These are phyloP conservation scores for Aspergillus intermedius DNA, from an alignment of 2,329 filamentous ascomycete species.

Conservation along the genomic window DNA sequence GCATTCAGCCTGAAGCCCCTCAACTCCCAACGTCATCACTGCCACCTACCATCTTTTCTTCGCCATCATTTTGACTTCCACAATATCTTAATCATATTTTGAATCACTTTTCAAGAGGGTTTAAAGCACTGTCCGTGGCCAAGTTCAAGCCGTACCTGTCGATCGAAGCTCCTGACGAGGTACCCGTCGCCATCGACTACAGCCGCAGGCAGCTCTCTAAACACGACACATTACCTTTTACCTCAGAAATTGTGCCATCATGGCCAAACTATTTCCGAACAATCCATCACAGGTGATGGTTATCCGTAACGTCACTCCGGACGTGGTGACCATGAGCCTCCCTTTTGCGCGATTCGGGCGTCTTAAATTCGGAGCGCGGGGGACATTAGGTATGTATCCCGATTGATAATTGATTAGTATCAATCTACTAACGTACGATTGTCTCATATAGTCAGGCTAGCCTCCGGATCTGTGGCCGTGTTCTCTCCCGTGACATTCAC, in stretches of 20 bases:
- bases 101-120: too few species aligned
- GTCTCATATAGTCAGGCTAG: slow-evolving; percentile 59
- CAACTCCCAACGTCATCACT: too few species aligned
- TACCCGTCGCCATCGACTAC: neutral
- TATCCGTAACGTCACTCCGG: slow-evolving; percentile 74
- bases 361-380: slow-evolving; percentile 78
- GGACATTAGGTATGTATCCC: slow-evolving; percentile 62
- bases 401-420: neutral
- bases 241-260: neutral
- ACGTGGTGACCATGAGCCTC: slow-evolving; percentile 54
- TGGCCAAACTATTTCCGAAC: slow-evolving; percentile 52
- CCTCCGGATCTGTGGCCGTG: slow-evolving; percentile 70
- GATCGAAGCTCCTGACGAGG: neutral
- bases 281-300: slow-evolving; percentile 83
- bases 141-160: too few species aligned
- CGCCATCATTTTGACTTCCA: too few species aligned
- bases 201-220: neutral
- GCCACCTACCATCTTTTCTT: too few species aligned
- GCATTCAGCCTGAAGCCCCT: too few species aligned
- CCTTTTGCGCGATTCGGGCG: slow-evolving; percentile 78
- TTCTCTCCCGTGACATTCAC: slow-evolving; percentile 90
- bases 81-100: too few species aligned
- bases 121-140: too few species aligned
- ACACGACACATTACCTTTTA: too few species aligned
- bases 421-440: neutral